Conservation (phyloP, 257 asterid species). For the Perilla frutescens region DNA sequence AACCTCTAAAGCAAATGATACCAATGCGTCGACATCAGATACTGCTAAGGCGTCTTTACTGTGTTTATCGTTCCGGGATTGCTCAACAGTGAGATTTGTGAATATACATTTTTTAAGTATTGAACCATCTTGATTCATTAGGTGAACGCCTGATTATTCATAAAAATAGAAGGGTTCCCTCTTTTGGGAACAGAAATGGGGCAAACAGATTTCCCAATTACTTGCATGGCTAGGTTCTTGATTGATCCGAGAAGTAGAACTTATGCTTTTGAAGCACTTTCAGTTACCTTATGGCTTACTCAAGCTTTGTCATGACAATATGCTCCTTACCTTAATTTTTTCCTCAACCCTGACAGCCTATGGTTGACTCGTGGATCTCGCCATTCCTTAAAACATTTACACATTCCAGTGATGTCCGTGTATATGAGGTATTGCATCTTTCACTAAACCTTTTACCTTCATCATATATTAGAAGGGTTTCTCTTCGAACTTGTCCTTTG, state of each 20-base stretch:
- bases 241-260: not conserved
- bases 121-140: slow-evolving; percentile 7
- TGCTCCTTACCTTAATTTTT: slow-evolving; percentile 18
- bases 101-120: not conserved
- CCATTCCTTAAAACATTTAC: slow-evolving; percentile 70
- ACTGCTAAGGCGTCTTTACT: slow-evolving; percentile 64
- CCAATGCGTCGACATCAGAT: slow-evolving; percentile 37
- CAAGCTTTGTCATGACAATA: slow-evolving; percentile 2
- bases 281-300: not conserved
- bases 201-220: not conserved
- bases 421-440: slow-evolving; percentile 69
- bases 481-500: not conserved
- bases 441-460: not conserved
- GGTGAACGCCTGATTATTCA: not conserved
- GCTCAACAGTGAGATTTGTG: slow-evolving; percentile 60
- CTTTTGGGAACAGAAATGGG: slow-evolving; percentile 3
- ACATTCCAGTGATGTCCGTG: slow-evolving; percentile 51
- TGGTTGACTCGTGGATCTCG: slow-evolving; percentile 83
- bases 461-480: slow-evolving; percentile 18
- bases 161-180: not conserved
- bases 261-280: not conserved
- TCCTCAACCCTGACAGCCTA: slow-evolving; percentile 55
- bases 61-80: slow-evolving; percentile 83
- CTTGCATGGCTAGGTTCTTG: slow-evolving; percentile 11
- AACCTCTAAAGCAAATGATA: slow-evolving; percentile 42